Evolutionary conservation across 2,329 filamentous ascomycete species (phyloP).

Genomic region (Eutypella sp.): DNA sequence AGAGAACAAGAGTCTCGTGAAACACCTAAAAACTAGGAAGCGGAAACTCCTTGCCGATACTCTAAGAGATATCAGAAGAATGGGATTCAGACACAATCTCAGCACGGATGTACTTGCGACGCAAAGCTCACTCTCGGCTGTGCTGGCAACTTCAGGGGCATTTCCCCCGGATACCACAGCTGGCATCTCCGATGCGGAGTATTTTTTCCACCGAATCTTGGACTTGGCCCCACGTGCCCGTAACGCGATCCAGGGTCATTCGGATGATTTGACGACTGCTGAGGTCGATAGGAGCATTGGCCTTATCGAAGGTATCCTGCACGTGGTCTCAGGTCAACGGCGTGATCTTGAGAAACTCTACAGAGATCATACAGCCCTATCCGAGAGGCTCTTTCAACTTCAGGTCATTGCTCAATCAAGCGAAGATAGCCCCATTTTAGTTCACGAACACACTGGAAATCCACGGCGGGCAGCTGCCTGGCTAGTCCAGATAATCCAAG

Average conservation of each 20-base stretch:
- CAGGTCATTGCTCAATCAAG: constrained; percentile 26
- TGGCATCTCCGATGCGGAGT: constrained; percentile 48
- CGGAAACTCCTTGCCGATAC: constrained; percentile 86
- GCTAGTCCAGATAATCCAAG: constrained; percentile 63
- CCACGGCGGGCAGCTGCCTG: constrained; percentile 41
- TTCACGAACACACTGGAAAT: constrained; percentile 14
- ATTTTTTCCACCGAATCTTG: constrained; percentile 74
- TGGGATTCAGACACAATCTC: constrained; percentile 85
- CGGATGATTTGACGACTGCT: constrained; percentile 75
- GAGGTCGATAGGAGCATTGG: constrained; percentile 76
- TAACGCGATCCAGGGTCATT: constrained; percentile 65
- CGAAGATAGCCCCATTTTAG: constrained; percentile 14
- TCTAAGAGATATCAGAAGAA: constrained; percentile 73
- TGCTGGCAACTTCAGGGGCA: constrained; percentile 57
- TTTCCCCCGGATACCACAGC: constrained; percentile 27
- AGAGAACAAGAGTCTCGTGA: constrained; percentile 77
- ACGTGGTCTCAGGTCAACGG: constrained; percentile 59
- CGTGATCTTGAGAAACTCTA: constrained; percentile 38
- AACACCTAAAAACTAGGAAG: constrained; percentile 88
- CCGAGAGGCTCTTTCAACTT: constrained; percentile 32
- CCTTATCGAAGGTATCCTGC: constrained; percentile 80
- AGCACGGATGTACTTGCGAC: constrained; percentile 66
- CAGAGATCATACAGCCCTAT: constrained; percentile 34
- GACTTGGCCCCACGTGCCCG: constrained; percentile 68
- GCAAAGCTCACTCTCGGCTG: constrained; percentile 64